Conservation (phyloP, 73 alveolate genomes). For the Paramecium pentaurelia region DNA sequence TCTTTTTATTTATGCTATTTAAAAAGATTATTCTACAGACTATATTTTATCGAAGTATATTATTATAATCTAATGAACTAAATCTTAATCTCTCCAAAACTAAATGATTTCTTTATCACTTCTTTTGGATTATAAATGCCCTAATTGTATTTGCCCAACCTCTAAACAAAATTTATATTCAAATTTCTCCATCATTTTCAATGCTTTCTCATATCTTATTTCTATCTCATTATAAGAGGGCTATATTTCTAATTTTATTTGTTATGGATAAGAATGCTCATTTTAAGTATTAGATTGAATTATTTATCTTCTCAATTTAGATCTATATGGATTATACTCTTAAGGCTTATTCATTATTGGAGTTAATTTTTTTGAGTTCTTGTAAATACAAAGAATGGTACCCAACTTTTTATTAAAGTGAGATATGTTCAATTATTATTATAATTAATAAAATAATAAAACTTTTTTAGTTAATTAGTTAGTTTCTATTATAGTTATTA, state of each 20-base stretch:
- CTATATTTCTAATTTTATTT: background rate
- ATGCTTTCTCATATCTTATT: background rate
- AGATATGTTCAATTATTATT: background rate
- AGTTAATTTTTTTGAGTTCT: background rate
- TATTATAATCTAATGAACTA: background rate
- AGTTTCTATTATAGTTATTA: background rate
- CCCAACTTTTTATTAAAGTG: background rate
- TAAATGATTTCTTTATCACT: background rate
- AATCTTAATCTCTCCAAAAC: background rate
- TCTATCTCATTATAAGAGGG: background rate
- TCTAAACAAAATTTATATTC: background rate
- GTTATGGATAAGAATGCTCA: background rate
- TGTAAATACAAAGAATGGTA: background rate
- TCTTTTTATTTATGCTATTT: background rate
- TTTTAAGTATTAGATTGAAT: background rate
- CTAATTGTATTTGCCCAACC: background rate
- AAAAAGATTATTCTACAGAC: background rate
- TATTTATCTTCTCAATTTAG: background rate
- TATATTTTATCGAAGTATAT: background rate
- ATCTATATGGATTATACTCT: background rate
- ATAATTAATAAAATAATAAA: background rate
- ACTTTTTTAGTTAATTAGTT: background rate
- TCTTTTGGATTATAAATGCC: background rate
- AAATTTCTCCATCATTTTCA: conserved; percentile 20
- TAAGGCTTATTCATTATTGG: background rate